phyloP scores from a whole-genome alignment of 2,329 filamentous ascomycete species.

The Colletotrichum incanum region DNA sequence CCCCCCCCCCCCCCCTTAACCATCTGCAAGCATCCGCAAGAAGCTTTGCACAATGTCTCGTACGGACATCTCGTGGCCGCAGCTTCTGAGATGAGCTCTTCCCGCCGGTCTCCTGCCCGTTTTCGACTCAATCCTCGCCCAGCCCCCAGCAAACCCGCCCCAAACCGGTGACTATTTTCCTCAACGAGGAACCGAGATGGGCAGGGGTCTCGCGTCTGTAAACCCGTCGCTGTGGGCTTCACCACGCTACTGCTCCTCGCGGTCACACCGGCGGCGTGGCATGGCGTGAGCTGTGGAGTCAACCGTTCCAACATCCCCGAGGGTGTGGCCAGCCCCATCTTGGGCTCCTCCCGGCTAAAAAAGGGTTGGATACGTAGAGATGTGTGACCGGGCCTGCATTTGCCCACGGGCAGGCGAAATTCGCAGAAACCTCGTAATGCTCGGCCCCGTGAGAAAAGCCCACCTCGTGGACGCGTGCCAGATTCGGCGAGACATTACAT shows the following conservation, averaged over 20 bases:
- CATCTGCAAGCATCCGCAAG: constrained; percentile 7
- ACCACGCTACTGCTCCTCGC: constrained; percentile 22
- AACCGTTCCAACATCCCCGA: constrained; percentile 25
- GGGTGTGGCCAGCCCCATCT: constrained; percentile 8
- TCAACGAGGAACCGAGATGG: background rate
- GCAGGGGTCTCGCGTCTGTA: constrained; percentile 19
- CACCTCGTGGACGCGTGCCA: background rate
- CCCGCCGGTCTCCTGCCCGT: constrained; percentile 11
- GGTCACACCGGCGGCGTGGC: constrained; percentile 38
- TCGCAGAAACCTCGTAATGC: background rate
- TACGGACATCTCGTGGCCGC: constrained; percentile 3
- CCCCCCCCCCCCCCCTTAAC: background rate
- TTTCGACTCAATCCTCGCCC: constrained; percentile 17
- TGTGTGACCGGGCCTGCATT: constrained; percentile 30
- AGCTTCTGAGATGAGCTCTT: constrained; percentile 12
- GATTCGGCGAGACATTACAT: background rate
- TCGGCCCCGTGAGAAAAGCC: background rate
- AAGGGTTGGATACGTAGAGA: constrained; percentile 16
- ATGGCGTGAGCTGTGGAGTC: constrained; percentile 38
- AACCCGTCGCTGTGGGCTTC: constrained; percentile 6
- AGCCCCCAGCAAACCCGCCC: background rate
- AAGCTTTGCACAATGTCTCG: background rate
- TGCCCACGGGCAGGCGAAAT: background rate
- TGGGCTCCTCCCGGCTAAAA: constrained; percentile 11
- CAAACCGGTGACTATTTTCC: background rate